These are phyloP conservation scores for Polyplosphaeria fusca DNA, from an alignment of 495 filamentous ascomycete species.

Conservation along the genomic window DNA sequence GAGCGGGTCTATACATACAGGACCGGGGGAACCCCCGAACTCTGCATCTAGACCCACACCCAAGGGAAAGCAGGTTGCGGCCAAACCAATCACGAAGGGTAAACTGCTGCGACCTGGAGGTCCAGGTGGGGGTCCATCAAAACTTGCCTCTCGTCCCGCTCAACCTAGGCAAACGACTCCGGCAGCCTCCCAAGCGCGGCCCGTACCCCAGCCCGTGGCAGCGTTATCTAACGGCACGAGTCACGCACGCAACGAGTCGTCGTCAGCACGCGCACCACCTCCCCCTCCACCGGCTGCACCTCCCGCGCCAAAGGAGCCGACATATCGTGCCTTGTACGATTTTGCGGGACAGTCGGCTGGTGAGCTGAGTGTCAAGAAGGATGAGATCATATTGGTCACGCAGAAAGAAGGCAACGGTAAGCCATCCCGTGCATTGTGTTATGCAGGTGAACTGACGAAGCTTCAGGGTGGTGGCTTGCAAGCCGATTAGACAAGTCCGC, in stretches of 20 bases:
- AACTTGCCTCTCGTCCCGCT: constrained; percentile 54
- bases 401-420: constrained; percentile 89
- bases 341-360: constrained; percentile 75
- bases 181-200: constrained; percentile 25
- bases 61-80: constrained; percentile 74
- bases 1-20: constrained; percentile 83
- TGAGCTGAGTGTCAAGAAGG: constrained; percentile 72
- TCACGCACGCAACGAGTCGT: constrained; percentile 54
- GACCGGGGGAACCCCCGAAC: constrained; percentile 75
- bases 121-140: constrained; percentile 75
- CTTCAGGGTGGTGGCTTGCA: constrained; percentile 88
- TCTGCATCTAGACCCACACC: constrained; percentile 83
- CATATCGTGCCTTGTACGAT: constrained; percentile 81
- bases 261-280: constrained; percentile 56
- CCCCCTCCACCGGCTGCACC: constrained; percentile 61
- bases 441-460: constrained; percentile 4
- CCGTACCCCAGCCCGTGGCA: constrained; percentile 50
- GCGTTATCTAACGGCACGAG: constrained; percentile 44
- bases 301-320: constrained; percentile 66
- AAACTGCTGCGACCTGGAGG: constrained; percentile 89
- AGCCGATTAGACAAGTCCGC: constrained; percentile 59
- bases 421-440: constrained; percentile 34
- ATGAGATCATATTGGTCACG: constrained; percentile 78
- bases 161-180: constrained; percentile 39
- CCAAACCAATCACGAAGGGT: constrained; percentile 84